These are phyloP conservation scores for Candida michaelii DNA, from an alignment of 805 yeast species.

Conservation along the genomic window DNA sequence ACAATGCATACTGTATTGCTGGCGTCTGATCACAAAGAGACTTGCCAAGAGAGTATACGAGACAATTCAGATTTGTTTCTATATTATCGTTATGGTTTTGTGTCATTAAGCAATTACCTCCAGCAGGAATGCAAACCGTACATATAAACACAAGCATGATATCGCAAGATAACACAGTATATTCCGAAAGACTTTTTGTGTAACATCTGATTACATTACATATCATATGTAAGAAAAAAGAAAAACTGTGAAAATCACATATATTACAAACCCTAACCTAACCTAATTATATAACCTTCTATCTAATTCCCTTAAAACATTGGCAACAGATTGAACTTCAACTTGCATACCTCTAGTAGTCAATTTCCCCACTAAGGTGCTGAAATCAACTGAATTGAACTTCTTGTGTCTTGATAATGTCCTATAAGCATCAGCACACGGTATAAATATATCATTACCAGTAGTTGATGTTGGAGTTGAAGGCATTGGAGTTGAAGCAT, in stretches of 20 bases:
- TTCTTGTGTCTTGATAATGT: conserved; percentile 80
- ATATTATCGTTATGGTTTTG: too few species aligned
- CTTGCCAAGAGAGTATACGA: too few species aligned
- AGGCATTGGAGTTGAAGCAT: conserved; percentile 9
- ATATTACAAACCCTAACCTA: conserved; percentile 3
- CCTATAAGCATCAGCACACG: conserved; percentile 88
- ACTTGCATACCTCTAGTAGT: conserved; percentile 86
- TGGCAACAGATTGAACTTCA: conserved; percentile 88
- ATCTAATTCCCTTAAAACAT: conserved; percentile 79
- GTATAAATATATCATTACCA: conserved; percentile 56
- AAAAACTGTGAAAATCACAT: neutral
- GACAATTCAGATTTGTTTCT: too few species aligned
- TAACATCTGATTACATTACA: too few species aligned
- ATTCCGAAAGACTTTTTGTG: too few species aligned
- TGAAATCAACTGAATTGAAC: conserved; percentile 70
- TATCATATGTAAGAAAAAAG: too few species aligned
- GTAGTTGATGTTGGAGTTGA: conserved; percentile 20
- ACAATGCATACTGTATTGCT: too few species aligned
- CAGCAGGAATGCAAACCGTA: too few species aligned
- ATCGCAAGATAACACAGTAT: too few species aligned
- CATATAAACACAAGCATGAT: too few species aligned
- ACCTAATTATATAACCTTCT: conserved; percentile 52
- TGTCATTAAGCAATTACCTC: too few species aligned
- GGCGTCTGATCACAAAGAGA: too few species aligned
- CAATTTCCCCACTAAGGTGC: conserved; percentile 69